Conservation (phyloP, 2,329 filamentous ascomycete species). For the Cladobotryum mycophilum region DNA sequence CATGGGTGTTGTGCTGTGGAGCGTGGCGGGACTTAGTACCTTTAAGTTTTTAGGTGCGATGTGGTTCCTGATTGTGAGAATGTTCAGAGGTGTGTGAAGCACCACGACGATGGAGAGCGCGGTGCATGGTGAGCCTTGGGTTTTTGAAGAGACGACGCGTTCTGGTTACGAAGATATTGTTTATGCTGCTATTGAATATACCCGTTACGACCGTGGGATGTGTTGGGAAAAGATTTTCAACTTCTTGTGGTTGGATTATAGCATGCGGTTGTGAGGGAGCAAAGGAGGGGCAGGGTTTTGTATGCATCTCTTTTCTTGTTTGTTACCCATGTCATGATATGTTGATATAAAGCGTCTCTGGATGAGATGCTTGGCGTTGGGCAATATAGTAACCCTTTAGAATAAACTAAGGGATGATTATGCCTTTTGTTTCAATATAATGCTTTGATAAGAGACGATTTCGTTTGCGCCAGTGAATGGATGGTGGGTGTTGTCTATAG, state of each 20-base stretch:
- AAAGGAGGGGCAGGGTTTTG: neutral
- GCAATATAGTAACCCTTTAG: neutral
- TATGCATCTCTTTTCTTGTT: too few relatives aligned
- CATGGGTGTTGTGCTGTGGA: slow-evolving; percentile 82
- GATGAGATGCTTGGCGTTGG: slow-evolving; percentile 4
- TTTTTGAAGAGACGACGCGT: neutral
- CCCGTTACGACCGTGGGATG: slow-evolving; percentile 8
- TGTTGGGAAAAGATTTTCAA: neutral
- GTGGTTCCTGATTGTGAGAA: slow-evolving; percentile 86
- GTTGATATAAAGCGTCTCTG: neutral
- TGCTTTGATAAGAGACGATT: too few relatives aligned
- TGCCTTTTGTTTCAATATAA: neutral
- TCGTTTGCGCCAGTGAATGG: too few relatives aligned
- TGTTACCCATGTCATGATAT: neutral
- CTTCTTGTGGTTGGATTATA: neutral
- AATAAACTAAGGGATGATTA: slow-evolving; percentile 3
- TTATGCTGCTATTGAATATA: slow-evolving; percentile 14
- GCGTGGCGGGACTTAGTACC: slow-evolving; percentile 72
- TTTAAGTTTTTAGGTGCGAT: slow-evolving; percentile 84
- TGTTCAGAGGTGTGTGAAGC: slow-evolving; percentile 66
- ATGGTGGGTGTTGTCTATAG: too few relatives aligned
- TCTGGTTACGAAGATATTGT: neutral
- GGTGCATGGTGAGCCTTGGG: neutral
- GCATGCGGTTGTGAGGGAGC: neutral
- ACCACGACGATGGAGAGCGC: too few relatives aligned